Percentiles rank a stretch among this genome's conserved stretches.
These are phyloP conservation scores for Penicillium angulare DNA, from an alignment of 495 filamentous ascomycete species.

Conservation along the genomic window DNA sequence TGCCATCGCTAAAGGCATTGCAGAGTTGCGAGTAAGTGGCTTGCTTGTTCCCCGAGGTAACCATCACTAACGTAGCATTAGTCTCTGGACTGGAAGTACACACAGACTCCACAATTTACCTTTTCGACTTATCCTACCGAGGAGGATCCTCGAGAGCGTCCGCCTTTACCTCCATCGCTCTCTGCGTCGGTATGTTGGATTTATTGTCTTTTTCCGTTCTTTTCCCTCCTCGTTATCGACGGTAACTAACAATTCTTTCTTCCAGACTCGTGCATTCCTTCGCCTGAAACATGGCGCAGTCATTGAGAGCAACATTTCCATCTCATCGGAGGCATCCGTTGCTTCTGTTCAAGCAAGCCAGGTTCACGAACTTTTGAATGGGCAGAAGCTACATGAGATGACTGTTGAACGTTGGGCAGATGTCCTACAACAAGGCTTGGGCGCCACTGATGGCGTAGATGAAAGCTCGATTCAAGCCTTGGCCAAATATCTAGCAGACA, in stretches of 20 bases:
- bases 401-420: slow-evolving; percentile 30
- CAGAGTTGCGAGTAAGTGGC: slow-evolving; percentile 57
- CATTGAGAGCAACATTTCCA: slow-evolving; percentile 45
- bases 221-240: not conserved
- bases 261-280: slow-evolving; percentile 39
- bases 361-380: slow-evolving; percentile 38
- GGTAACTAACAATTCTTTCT: not conserved
- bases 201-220: too few relatives aligned
- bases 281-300: slow-evolving; percentile 44
- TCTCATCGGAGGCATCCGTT: slow-evolving; percentile 29
- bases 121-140: slow-evolving; percentile 59
- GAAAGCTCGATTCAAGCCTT: slow-evolving; percentile 17
- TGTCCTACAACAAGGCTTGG: slow-evolving; percentile 22
- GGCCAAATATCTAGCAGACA: slow-evolving; percentile 15
- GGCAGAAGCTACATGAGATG: slow-evolving; percentile 44
- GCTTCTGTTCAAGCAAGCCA: slow-evolving; percentile 36
- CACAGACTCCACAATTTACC: slow-evolving; percentile 81
- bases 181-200: slow-evolving; percentile 35
- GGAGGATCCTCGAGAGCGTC: slow-evolving; percentile 54
- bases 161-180: slow-evolving; percentile 41
- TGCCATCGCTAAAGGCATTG: slow-evolving; percentile 55
- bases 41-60: not conserved
- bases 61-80: slow-evolving; percentile 22
- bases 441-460: slow-evolving; percentile 8
- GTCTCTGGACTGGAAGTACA: slow-evolving; percentile 76